Percentiles rank a stretch among this genome's conserved stretches.
Conservation (phyloP, 164 flowering plant genomes). For the Liriodendron chinense region DNA sequence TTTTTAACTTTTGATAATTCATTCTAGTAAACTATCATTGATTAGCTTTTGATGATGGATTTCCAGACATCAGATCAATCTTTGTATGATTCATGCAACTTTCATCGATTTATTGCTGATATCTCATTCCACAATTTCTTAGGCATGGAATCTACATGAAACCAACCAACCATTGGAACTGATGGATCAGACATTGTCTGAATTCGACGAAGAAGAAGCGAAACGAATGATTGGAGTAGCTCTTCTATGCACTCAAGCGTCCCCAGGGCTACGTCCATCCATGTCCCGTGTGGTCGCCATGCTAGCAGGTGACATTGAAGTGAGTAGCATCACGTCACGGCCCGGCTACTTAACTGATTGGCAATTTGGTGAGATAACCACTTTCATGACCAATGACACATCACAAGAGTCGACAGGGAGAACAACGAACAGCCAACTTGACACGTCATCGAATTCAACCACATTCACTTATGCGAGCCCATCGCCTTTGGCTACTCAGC, state of each 20-base stretch:
- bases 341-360: constrained; percentile 24
- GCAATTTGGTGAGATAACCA: constrained; percentile 9
- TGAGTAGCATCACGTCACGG: constrained; percentile 33
- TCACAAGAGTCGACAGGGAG: background rate
- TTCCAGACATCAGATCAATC: too few relatives aligned
- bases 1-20: too few relatives aligned
- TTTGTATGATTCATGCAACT: too few relatives aligned
- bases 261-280: constrained; percentile 50
- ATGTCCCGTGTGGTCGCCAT: constrained; percentile 67
- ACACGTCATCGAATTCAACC: too few relatives aligned
- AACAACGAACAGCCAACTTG: constrained; percentile 3
- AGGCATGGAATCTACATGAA: constrained; percentile 66
- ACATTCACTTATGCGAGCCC: too few relatives aligned
- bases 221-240: constrained; percentile 41
- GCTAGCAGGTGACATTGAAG: constrained; percentile 65
- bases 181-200: constrained; percentile 35
- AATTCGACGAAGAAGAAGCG: constrained; percentile 41
- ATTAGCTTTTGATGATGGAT: too few relatives aligned
- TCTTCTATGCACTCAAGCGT: constrained; percentile 64
- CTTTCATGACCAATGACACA: constrained; percentile 14
- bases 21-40: too few relatives aligned
- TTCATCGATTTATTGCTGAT: too few relatives aligned
- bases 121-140: background rate
- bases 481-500: too few relatives aligned
- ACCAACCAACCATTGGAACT: constrained; percentile 31